These are phyloP conservation scores for Arctium minus DNA, from an alignment of 129 eudicot genomes.

Conservation along the genomic window DNA sequence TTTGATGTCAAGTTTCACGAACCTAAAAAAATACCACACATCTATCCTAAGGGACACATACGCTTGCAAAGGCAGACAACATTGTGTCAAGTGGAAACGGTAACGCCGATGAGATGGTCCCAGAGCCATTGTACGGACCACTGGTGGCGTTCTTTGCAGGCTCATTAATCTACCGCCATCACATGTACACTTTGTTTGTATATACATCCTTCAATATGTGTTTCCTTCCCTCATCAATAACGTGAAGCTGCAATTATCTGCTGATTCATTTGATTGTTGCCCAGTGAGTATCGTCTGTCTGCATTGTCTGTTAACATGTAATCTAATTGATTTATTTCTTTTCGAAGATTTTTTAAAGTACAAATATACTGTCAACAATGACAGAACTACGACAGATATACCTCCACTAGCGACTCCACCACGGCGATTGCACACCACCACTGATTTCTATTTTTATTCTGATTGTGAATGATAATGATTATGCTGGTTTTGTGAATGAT, in stretches of 20 bases:
- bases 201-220: neutral
- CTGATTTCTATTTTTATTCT: no score
- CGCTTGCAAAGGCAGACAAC: neutral
- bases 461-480: no score
- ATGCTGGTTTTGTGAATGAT: no score
- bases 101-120: neutral
- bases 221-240: neutral
- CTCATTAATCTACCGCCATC: neutral
- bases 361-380: neutral
- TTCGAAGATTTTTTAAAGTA: neutral
- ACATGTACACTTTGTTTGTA: neutral
- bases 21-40: neutral
- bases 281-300: neutral
- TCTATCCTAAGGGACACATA: neutral
- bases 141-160: neutral
- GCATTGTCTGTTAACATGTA: neutral
- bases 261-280: neutral
- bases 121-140: neutral
- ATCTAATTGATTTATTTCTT: neutral
- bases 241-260: neutral
- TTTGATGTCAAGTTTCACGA: neutral
- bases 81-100: neutral
- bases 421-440: no score
- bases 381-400: neutral
- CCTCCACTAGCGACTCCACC: no score